A percentile compares a stretch with the other conserved stretches of the same genome.
phyloP scores from a whole-genome alignment of 2,329 filamentous ascomycete genomes.

The Neofusicoccum laricinum region DNA sequence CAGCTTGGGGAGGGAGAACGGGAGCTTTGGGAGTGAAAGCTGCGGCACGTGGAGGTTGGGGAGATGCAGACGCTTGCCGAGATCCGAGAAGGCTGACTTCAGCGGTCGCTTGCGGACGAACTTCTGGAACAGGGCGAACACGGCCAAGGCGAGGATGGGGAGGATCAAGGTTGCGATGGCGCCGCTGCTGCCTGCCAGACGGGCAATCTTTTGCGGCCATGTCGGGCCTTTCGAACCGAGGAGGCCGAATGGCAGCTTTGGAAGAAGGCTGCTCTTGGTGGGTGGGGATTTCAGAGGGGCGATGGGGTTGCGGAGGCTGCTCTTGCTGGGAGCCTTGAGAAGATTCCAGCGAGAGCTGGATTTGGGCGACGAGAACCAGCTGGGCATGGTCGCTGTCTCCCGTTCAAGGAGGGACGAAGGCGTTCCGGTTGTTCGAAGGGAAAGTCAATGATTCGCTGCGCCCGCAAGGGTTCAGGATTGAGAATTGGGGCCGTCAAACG shows the following conservation, averaged over 20 bases:
- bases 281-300: not conserved
- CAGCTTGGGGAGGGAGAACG: not conserved
- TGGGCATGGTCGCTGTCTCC: not conserved
- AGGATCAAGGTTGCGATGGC: not conserved
- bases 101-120: not conserved
- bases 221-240: not conserved
- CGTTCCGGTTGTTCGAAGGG: too few relatives aligned
- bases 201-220: not conserved
- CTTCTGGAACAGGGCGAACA: not conserved
- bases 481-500: too few relatives aligned
- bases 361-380: not conserved
- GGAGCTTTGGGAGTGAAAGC: not conserved
- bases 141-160: not conserved
- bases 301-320: not conserved
- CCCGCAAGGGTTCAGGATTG: too few relatives aligned
- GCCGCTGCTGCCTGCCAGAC: not conserved
- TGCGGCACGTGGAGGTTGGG: too few relatives aligned
- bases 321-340: not conserved
- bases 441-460: too few relatives aligned
- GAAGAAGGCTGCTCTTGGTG: not conserved
- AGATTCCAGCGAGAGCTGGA: not conserved
- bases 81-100: not conserved
- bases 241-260: not conserved
- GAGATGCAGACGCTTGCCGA: not conserved
- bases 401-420: not conserved